phyloP scores from a whole-genome alignment of 1,284 basidiomycete genomes.

The Puccinia hordei region DNA sequence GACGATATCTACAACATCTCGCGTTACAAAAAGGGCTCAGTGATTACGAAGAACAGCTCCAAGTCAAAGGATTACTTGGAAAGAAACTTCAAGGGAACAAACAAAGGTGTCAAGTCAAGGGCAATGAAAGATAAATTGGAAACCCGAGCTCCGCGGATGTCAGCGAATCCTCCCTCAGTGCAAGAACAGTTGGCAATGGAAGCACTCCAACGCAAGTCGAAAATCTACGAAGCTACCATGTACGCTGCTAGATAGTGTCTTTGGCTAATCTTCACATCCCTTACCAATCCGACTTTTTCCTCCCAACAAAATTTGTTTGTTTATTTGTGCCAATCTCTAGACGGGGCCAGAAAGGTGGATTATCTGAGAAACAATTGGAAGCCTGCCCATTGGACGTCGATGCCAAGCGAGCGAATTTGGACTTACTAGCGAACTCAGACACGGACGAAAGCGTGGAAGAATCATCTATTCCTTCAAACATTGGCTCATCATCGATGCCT shows the following conservation, averaged over 20 bases:
- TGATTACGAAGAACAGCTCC: background rate
- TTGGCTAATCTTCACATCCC: background rate
- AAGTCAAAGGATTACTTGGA: background rate
- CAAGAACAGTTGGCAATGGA: slow-evolving; percentile 31
- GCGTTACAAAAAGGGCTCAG: slow-evolving; percentile 23
- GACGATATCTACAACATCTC: slow-evolving; percentile 27
- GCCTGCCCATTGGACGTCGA: slow-evolving; percentile 28
- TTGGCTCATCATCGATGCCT: background rate
- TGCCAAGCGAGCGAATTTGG: slow-evolving; percentile 29
- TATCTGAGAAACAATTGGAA: slow-evolving; percentile 40
- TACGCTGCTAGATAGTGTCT: background rate
- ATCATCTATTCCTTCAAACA: background rate
- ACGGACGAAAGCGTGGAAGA: slow-evolving; percentile 14
- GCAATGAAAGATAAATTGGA: slow-evolving; percentile 3
- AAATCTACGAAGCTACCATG: slow-evolving; percentile 45
- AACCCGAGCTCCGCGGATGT: background rate
- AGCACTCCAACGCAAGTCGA: slow-evolving; percentile 30
- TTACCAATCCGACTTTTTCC: background rate
- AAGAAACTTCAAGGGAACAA: background rate
- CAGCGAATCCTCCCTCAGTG: slow-evolving; percentile 1
- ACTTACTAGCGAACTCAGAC: background rate
- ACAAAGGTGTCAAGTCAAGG: slow-evolving; percentile 13
- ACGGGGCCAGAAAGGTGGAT: slow-evolving; percentile 28
- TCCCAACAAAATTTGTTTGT: background rate
- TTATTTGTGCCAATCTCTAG: background rate